Evolutionary conservation across 1,284 basidiomycete species (phyloP).

Genomic region (Leccinum glutinopallens): DNA sequence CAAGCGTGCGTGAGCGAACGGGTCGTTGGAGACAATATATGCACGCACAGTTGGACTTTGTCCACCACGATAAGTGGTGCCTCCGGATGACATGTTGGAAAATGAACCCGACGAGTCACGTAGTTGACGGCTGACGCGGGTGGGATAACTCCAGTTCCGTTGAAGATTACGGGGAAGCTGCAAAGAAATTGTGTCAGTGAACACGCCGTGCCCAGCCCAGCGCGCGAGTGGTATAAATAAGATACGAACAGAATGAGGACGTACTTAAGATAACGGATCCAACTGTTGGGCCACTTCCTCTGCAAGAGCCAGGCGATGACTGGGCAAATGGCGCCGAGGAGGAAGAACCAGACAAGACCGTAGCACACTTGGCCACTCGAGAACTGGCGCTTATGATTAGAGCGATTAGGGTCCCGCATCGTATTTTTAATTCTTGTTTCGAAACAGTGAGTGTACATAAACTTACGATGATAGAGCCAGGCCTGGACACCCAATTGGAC

Average conservation of each 20-base stretch:
- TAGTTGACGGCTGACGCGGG: constrained; percentile 49
- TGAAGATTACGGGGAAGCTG: constrained; percentile 55
- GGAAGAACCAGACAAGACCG: constrained; percentile 55
- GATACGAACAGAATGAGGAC: constrained; percentile 10
- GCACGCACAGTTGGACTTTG: constrained; percentile 51
- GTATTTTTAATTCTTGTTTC: background rate
- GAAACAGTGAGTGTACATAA: background rate
- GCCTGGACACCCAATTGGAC: constrained; percentile 46
- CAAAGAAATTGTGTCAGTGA: background rate
- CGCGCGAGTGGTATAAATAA: background rate
- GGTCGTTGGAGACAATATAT: background rate
- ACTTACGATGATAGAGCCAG: constrained; percentile 42
- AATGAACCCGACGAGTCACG: constrained; percentile 51
- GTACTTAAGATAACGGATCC: constrained; percentile 49
- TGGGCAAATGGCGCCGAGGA: constrained; percentile 52
- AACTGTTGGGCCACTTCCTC: constrained; percentile 45
- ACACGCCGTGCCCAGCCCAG: background rate
- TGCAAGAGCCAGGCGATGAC: constrained; percentile 42
- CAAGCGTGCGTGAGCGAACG: background rate
- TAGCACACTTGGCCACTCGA: constrained; percentile 33
- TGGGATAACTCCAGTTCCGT: constrained; percentile 54
- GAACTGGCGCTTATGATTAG: constrained; percentile 27
- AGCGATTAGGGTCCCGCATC: background rate
- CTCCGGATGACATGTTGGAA: constrained; percentile 59
- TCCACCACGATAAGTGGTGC: constrained; percentile 55